phyloP scores from a whole-genome alignment of 139 green algal species.

The Volvox africanus region DNA sequence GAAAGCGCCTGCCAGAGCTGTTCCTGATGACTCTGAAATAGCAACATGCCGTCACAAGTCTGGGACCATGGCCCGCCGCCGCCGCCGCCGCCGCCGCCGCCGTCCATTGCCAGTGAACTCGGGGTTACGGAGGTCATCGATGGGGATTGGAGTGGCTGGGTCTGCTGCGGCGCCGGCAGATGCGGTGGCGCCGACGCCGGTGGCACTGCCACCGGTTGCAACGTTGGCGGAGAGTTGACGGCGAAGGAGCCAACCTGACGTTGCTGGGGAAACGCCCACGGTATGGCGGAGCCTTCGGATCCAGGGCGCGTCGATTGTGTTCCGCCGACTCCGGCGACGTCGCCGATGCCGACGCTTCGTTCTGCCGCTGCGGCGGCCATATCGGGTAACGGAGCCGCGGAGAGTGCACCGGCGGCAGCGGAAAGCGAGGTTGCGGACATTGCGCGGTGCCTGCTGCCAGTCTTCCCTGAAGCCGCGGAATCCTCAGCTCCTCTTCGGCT shows the following conservation, averaged over 20 bases:
- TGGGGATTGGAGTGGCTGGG: too few species aligned
- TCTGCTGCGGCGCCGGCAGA: too few species aligned
- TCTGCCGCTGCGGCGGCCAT: neutral
- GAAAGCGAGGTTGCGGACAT: neutral
- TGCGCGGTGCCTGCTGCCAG: too few species aligned
- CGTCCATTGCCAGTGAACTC: too few species aligned
- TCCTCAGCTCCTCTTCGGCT: neutral
- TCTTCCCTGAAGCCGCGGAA: neutral
- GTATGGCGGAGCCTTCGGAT: too few species aligned
- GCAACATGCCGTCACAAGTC: neutral
- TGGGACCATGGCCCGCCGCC: neutral
- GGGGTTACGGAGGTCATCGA: too few species aligned
- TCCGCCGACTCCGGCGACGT: too few species aligned
- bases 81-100: too few species aligned
- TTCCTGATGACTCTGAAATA: neutral
- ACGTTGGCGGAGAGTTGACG: neutral
- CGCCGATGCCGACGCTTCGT: neutral
- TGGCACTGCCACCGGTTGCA: neutral
- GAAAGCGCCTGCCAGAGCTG: slow-evolving; percentile 6
- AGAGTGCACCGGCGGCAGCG: neutral
- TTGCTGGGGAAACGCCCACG: too few species aligned
- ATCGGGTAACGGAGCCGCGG: neutral
- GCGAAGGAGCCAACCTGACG: neutral
- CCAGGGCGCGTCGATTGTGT: neutral
- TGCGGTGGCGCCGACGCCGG: too few species aligned